These are phyloP conservation scores for Phytophthora syringae DNA, from an alignment of 352 stramenopile species.

Conservation along the genomic window DNA sequence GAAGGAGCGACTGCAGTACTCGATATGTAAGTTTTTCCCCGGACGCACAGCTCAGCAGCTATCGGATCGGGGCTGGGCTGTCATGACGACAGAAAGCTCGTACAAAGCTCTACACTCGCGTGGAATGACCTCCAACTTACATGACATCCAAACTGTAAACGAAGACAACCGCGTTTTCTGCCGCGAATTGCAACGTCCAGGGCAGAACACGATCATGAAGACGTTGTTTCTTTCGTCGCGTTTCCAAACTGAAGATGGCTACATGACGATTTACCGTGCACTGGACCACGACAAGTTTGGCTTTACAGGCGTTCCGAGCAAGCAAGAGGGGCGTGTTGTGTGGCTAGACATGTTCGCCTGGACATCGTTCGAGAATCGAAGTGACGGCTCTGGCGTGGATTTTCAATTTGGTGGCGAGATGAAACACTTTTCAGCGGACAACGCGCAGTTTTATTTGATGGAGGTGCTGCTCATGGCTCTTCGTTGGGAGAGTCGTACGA, in stretches of 20 bases:
- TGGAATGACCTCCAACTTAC: constrained; percentile 35
- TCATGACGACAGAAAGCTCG: constrained; percentile 42
- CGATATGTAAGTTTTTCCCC: constrained; percentile 46
- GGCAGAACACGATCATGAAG: constrained; percentile 34
- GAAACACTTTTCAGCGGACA: constrained; percentile 37
- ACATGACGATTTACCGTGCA: constrained; percentile 45
- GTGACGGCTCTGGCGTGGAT: constrained; percentile 24
- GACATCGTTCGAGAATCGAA: constrained; percentile 30
- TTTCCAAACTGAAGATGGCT: constrained; percentile 42
- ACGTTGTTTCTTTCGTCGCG: constrained; percentile 48
- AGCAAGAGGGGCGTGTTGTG: constrained; percentile 17
- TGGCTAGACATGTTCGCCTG: constrained; percentile 47
- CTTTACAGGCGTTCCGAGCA: constrained; percentile 14
- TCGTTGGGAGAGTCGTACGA: constrained; percentile 35
- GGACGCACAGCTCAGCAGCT: constrained; percentile 28
- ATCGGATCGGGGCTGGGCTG: constrained; percentile 37
- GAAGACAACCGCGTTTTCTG: constrained; percentile 46
- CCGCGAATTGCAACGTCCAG: constrained; percentile 36
- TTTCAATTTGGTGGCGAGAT: constrained; percentile 43
- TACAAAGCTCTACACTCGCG: constrained; percentile 44
- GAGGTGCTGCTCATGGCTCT: constrained; percentile 44
- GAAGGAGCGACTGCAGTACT: constrained; percentile 38
- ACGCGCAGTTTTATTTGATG: constrained; percentile 43
- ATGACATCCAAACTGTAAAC: constrained; percentile 43
- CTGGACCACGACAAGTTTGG: constrained; percentile 40